Base-by-base conservation (phyloP, 805 yeast genomes). In the Cyberlindnera euphorbiae region DNA sequence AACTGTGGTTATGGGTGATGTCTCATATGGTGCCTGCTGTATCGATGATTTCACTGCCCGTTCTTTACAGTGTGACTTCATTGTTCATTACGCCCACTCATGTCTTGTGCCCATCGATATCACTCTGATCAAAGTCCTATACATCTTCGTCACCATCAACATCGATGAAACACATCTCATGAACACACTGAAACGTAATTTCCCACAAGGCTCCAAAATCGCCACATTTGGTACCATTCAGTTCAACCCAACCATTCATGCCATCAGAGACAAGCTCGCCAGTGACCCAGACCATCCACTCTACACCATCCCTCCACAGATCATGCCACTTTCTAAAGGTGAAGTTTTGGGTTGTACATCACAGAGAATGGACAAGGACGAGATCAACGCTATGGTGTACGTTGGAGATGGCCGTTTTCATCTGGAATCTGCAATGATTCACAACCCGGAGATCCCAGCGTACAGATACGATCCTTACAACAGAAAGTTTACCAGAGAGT, bases 21-120 rank as follows among this genome's bases (percentile, higher is more conserved):
- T 93, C 0, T 86, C 97, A 0, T 93, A 93, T 54, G 98, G 98
- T 28, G 98, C 98, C 0, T 93, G 98, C 58, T 93, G 98, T 62
- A 88, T 93, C 30, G 98, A 93, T 58, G 98, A 93, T 55, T 93
- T 71, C 56, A 89, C 98, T 0, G 98, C 98, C 2, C 69, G 89
- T 45, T 79, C 97, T 0, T 61, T 93, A 18, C 96, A 84, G 32
- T 93, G 98, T 62, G 98, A 93, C 55, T 82, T 89, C 52, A 79
- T 93, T 41, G 87, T 90, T 11, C 98, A 93, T 62, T 93, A 93
- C 60, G 98, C 98, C 2, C 98, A 93, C 58, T 87, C 96, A 7
- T 93, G 98, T 62, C 67, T 93, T 30, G 97, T 93, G 1, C 98
- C 98, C 3, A 84, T 93, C 19, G 97, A 89, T 57, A 72, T 90